Evolutionary conservation across 306 rosid genomes (phyloP), one percentile per base, ranked within the genome.

Genomic region (Vigna radiata): DNA sequence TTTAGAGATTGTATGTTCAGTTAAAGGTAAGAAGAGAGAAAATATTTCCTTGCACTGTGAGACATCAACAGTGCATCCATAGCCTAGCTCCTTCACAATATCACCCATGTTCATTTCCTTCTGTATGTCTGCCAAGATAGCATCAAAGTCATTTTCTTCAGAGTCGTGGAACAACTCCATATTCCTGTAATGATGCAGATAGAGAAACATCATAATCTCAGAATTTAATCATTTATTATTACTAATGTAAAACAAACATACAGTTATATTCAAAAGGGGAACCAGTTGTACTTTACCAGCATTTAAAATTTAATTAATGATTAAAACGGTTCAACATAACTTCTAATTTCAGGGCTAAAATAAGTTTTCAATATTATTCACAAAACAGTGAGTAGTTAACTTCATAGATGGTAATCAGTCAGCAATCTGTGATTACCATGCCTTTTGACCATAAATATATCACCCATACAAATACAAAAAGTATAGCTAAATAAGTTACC

Each of bases 101-200:
- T 96, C 99, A 52, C 96, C 98, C 94, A 96, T 88, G 87, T 89
- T 86, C 97, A 89, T 88, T 90, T 96, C 99, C 86, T 84, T 96
- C 79, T 90, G 97, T 86, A 93, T 96, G 90, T 96, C 99, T 12
- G 94, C 96, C 86, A 96, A 91, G 79, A 96, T 91, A 56, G 96
- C 85, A 87, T 93, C 97, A 70, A 96, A 96, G 80, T 96, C 98
- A 83, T 91, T 88, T 66, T 91, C 98, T 48, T 72, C 89, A 15
- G 65, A 53, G 48, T 81, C 96, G 56, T 87, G 86, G 75, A 89
- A 84, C 80, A 89, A 70, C 81, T 89, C 89, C 86, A 85, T 79
- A 82, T 93, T 84, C 91, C 98, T 96, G 88, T 53, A 73, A 41
- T 41, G 62, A 65, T 3, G 64, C 12, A 66, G 68, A 72, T 65